Base-by-base conservation (phyloP, 805 yeast genomes). In the Kuraishia piskuri region DNA sequence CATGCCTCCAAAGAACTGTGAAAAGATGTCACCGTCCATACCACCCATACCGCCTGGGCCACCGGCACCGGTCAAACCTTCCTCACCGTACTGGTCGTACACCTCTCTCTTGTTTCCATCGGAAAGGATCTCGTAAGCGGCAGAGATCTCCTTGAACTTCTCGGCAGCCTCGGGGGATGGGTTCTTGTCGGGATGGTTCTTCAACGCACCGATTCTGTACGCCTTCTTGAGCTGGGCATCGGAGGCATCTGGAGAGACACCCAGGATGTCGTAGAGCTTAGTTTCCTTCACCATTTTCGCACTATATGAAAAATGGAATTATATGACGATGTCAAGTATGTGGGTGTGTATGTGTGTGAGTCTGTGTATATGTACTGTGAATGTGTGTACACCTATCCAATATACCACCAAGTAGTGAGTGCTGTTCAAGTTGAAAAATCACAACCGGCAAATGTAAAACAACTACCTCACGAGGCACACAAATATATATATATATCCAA, bases 151-250 rank as follows among this genome's bases (percentile, higher is more conserved):
- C 71, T 92, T 92, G 72, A 92, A 92, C 73, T 88, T 90, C 67
- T 92, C 98, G 52, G 95, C 94, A 17, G 96, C 97, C 69, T 91
- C 98, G 52, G 87, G 90, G 19, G 85, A 77, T 54, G 90, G 83
- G 64, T 83, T 83, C 74, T 87, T 87, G 72, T 87, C 95, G 59
- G 95, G 95, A 68, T 87, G 95, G 70, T 77, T 84, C 64, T 84
- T 87, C 63, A 87, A 76, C 20, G 95, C 95, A 47, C 87, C 79
- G 63, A 84, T 79, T 78, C 92, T 82, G 73, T 87, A 87, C 25
- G 91, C 92, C 64, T 87, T 87, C 69, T 86, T 87, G 67, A 87
- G 80, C 70, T 86, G 90, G 47, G 76, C 65, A 50, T 84, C 92
- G 26, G 80, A 68, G 26, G 92, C 92, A 52, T 75, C 76, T 52